Percentiles rank a stretch among this genome's conserved stretches.
Evolutionary conservation across 2,329 filamentous ascomycete genomes (phyloP).

Genomic region (Phialophora verrucosa): DNA sequence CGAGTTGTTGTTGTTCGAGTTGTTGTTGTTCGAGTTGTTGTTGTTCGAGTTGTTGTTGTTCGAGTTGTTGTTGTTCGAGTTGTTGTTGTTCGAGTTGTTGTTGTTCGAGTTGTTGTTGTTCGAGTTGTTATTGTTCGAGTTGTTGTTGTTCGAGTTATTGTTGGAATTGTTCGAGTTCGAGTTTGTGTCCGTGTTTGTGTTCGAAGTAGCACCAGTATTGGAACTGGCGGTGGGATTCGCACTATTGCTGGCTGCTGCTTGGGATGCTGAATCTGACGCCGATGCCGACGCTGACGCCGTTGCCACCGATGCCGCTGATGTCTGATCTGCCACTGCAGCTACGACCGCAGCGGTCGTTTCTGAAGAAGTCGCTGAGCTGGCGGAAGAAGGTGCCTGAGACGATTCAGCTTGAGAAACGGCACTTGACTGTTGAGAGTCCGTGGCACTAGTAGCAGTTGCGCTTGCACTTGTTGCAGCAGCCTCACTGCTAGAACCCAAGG

Average conservation of each 20-base stretch:
- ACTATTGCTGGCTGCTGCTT: background rate
- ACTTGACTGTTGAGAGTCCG: background rate
- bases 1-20: background rate
- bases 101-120: constrained; percentile 1
- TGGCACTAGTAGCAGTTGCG: background rate
- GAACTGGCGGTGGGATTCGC: constrained; percentile 1
- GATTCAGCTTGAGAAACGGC: background rate
- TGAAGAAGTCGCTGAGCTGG: constrained; percentile 1
- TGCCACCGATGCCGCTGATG: background rate
- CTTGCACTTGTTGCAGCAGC: background rate
- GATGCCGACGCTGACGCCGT: background rate
- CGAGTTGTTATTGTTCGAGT: background rate
- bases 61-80: background rate
- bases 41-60: constrained; percentile 5
- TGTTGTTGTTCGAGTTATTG: background rate
- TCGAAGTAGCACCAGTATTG: background rate
- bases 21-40: background rate
- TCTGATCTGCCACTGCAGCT: background rate
- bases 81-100: background rate
- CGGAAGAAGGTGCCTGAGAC: constrained; percentile 1
- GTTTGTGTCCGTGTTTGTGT: background rate
- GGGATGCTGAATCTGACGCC: background rate
- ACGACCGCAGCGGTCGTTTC: constrained; percentile 1
- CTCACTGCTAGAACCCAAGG: background rate
- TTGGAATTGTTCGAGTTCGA: background rate